Evolutionary conservation across 176 grass and related monocot species (phyloP).

Genomic region (Musa acuminata): DNA sequence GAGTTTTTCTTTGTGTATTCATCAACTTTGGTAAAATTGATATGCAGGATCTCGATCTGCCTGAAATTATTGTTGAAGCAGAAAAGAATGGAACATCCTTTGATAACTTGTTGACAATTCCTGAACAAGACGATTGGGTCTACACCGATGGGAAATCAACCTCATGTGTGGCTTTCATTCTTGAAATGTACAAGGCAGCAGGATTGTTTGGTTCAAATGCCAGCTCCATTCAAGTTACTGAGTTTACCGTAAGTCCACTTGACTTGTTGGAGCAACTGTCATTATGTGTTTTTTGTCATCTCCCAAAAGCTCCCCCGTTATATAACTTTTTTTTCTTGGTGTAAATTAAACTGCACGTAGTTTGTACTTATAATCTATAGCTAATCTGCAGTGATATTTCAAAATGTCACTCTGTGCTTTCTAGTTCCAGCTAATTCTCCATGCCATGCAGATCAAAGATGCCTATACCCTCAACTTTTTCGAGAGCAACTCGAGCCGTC

Average conservation of each 20-base stretch:
- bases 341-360: no score
- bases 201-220: slow-evolving; percentile 63
- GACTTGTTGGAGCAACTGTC: background rate
- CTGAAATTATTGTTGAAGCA: slow-evolving; percentile 86
- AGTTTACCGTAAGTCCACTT: slow-evolving; percentile 69
- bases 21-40: slow-evolving; percentile 15
- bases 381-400: no score
- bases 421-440: background rate
- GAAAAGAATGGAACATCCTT: slow-evolving; percentile 78
- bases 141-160: slow-evolving; percentile 81
- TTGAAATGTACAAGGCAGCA: slow-evolving; percentile 96
- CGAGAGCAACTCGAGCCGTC: slow-evolving; percentile 46
- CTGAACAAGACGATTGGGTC: slow-evolving; percentile 82
- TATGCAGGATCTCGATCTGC: slow-evolving; percentile 77
- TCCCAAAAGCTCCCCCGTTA: background rate
- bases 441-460: slow-evolving; percentile 79
- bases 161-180: slow-evolving; percentile 74
- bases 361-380: background rate
- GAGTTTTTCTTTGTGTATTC: slow-evolving; percentile 3
- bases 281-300: background rate
- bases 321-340: background rate
- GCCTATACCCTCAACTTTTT: slow-evolving; percentile 91
- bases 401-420: no score
- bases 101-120: slow-evolving; percentile 71
- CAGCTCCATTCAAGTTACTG: slow-evolving; percentile 68